Evolutionary conservation across 2,329 filamentous ascomycete genomes (phyloP).

Genomic region (Xylaria sp.): DNA sequence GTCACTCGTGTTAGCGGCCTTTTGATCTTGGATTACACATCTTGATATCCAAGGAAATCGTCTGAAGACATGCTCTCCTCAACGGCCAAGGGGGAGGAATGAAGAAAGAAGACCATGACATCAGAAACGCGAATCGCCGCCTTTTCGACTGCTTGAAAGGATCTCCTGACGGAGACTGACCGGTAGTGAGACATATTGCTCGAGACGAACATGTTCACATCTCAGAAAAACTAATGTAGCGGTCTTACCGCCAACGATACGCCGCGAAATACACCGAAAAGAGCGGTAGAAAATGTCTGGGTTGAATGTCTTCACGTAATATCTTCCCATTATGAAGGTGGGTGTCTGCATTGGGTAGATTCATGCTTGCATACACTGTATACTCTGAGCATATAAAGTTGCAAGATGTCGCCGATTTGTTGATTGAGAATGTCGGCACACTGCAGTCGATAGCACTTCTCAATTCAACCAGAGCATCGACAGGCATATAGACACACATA

Average conservation of each 20-base stretch:
- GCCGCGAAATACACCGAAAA: constrained; percentile 3
- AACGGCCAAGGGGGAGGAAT: not conserved
- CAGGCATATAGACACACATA: not conserved
- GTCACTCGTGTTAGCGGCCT: not conserved
- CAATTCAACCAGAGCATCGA: not conserved
- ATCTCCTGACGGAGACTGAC: not conserved
- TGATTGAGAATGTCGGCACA: not conserved
- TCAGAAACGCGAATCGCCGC: constrained; percentile 16
- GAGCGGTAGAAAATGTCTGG: constrained; percentile 21
- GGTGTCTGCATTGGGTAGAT: not conserved
- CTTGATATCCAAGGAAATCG: not conserved
- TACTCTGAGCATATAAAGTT: constrained; percentile 18
- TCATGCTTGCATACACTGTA: constrained; percentile 4
- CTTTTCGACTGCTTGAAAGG: constrained; percentile 16
- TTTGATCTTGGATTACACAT: not conserved
- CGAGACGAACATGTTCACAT: constrained; percentile 6
- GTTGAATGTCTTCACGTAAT: not conserved
- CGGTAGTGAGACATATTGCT: constrained; percentile 14
- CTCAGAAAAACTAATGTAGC: constrained; percentile 2
- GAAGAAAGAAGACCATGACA: no score
- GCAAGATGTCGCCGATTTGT: not conserved
- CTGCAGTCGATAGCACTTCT: not conserved
- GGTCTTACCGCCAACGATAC: not conserved
- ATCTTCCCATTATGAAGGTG: not conserved
- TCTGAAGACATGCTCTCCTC: not conserved